These are phyloP conservation scores for Neospora caninum DNA, from an alignment of 169 alveolate species.

Conservation along the genomic window DNA sequence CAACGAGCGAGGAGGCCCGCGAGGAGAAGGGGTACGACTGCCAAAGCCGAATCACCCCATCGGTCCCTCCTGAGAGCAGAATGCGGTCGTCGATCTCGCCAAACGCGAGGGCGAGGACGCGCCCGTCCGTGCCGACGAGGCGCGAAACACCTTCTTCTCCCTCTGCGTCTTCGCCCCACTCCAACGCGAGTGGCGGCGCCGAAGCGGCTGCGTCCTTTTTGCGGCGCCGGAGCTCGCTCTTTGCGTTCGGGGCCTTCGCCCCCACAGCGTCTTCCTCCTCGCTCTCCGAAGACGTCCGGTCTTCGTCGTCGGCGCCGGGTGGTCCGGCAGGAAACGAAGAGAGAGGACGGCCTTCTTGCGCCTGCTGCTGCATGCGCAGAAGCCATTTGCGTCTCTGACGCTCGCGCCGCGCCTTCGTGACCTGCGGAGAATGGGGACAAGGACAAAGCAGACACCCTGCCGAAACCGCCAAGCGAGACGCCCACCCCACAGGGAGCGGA, in stretches of 20 bases:
- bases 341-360: background rate
- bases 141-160: conserved; percentile 13
- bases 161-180: conserved; percentile 17
- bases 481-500: too few relatives aligned
- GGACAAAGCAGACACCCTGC: too few relatives aligned
- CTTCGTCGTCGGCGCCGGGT: background rate
- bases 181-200: background rate
- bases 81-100: conserved; percentile 53
- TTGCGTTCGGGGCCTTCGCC: background rate
- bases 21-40: background rate
- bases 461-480: too few relatives aligned
- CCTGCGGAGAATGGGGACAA: background rate
- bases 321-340: background rate
- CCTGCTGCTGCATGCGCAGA: conserved; percentile 10
- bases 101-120: conserved; percentile 43
- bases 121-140: conserved; percentile 53
- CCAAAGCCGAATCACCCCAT: conserved; percentile 53
- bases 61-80: conserved; percentile 58
- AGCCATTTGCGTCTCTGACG: conserved; percentile 8
- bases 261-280: conserved; percentile 43
- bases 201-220: conserved; percentile 3
- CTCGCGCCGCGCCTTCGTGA: conserved; percentile 37
- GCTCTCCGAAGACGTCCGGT: background rate
- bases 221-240: background rate
- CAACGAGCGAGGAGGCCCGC: background rate